phyloP scores from a whole-genome alignment of 192 early-diverging fungal genomes.

The Podila clonocystis region DNA sequence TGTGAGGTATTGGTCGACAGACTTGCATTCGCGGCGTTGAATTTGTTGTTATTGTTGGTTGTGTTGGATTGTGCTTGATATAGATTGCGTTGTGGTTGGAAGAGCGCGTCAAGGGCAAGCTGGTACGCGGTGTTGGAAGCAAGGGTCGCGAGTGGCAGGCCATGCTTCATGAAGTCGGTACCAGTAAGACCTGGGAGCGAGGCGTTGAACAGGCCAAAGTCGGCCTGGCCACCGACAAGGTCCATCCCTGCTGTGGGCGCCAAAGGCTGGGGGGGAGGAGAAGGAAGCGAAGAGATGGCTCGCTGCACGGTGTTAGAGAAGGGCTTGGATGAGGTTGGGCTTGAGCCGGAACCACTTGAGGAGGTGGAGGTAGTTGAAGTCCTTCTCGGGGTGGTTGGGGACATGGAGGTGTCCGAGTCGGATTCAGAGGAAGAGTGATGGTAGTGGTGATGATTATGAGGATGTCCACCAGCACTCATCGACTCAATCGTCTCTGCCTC shows the following conservation, averaged over 20 bases:
- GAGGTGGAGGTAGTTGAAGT: background rate
- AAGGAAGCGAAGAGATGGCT: constrained; percentile 27
- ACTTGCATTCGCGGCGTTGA: background rate
- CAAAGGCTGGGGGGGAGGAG: constrained; percentile 18
- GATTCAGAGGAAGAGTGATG: constrained; percentile 15
- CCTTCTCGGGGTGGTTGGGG: constrained; percentile 1
- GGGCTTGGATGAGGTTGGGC: background rate
- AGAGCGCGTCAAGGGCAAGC: constrained; percentile 31
- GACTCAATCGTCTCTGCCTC: constrained; percentile 46
- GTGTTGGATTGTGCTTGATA: constrained; percentile 2
- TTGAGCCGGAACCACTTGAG: background rate
- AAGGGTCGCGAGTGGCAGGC: background rate
- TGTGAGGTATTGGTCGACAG: background rate
- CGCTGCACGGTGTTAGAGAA: constrained; percentile 7
- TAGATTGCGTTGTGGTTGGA: background rate
- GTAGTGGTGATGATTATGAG: constrained; percentile 23
- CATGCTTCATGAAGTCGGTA: background rate
- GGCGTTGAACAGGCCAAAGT: constrained; percentile 26
- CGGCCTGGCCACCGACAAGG: constrained; percentile 34
- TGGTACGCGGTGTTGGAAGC: constrained; percentile 35
- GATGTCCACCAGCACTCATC: constrained; percentile 44
- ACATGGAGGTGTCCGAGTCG: constrained; percentile 19
- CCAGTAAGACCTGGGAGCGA: constrained; percentile 19
- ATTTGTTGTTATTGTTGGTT: background rate
- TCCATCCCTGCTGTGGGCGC: constrained; percentile 22